Conservation (phyloP, 495 filamentous ascomycete genomes). For the Baudoinia panamericana region DNA sequence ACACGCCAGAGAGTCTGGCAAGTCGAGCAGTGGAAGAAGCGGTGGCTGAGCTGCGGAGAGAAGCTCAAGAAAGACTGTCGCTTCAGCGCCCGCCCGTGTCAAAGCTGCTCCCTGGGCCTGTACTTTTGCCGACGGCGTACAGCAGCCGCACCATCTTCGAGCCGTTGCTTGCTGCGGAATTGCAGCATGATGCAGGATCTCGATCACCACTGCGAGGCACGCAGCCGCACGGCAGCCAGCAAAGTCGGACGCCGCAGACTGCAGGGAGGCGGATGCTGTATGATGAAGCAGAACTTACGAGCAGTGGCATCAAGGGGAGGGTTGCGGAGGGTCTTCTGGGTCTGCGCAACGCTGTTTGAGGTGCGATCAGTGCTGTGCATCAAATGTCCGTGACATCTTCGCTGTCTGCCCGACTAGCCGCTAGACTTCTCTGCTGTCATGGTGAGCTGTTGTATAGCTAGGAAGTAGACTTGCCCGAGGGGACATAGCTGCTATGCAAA, state of each 20-base stretch:
- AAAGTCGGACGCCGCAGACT: slow-evolving; percentile 15
- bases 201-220: neutral
- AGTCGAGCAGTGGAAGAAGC: slow-evolving; percentile 16
- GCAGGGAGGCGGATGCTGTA: slow-evolving; percentile 4
- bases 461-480: too few relatives aligned
- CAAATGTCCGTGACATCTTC: too few relatives aligned
- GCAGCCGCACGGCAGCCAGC: slow-evolving; percentile 4
- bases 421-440: too few relatives aligned
- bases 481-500: too few relatives aligned
- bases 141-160: slow-evolving; percentile 25
- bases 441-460: too few relatives aligned
- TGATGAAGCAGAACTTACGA: slow-evolving; percentile 25
- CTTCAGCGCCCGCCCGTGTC: neutral
- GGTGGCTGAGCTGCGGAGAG: slow-evolving; percentile 14
- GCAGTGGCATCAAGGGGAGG: slow-evolving; percentile 29
- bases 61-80: slow-evolving; percentile 7
- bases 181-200: too few relatives aligned
- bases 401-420: too few relatives aligned
- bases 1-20: neutral
- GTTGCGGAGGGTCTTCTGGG: slow-evolving; percentile 30
- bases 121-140: slow-evolving; percentile 26
- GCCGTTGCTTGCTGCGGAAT: too few relatives aligned
- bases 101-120: slow-evolving; percentile 22
- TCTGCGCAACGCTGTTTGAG: slow-evolving; percentile 21
- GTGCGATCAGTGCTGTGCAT: too few relatives aligned